Percentiles rank a stretch among this genome's conserved stretches.
These are phyloP conservation scores for Aquilaria agallochum DNA, from an alignment of 441 rosid species.

Conservation along the genomic window DNA sequence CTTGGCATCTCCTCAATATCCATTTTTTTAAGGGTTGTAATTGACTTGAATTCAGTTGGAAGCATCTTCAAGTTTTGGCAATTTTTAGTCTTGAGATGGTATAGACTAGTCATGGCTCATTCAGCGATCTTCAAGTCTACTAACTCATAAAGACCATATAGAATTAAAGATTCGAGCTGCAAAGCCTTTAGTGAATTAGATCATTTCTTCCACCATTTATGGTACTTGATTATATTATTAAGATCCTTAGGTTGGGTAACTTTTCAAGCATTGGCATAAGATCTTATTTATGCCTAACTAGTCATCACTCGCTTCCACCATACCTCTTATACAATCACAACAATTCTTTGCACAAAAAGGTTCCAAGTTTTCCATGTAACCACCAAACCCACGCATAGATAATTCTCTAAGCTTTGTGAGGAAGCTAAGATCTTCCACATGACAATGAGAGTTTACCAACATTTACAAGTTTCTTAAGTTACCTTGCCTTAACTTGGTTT, in stretches of 20 bases:
- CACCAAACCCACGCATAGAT: too few relatives aligned
- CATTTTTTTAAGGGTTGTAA: too few relatives aligned
- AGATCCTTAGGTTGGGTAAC: not conserved
- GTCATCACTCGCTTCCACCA: too few relatives aligned
- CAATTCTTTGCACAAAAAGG: too few relatives aligned
- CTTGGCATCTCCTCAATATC: too few relatives aligned
- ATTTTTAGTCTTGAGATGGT: rapidly evolving
- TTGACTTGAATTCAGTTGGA: not conserved
- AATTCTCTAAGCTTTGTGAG: too few relatives aligned
- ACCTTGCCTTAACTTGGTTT: not conserved
- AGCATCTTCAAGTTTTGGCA: not conserved
- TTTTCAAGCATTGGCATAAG: constrained; percentile 8
- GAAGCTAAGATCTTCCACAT: too few relatives aligned
- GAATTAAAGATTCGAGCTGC: too few relatives aligned
- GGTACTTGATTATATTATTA: not conserved
- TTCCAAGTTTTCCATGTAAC: too few relatives aligned
- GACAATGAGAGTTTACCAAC: not conserved
- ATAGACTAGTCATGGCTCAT: constrained; percentile 6
- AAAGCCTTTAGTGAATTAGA: not conserved
- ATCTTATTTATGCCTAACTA: not conserved
- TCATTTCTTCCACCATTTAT: not conserved
- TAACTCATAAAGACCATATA: too few relatives aligned
- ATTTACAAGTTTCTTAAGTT: not conserved
- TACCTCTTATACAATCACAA: too few relatives aligned
- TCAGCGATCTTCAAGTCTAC: not conserved